Conservation (phyloP, 75 land plant species). For the Isoetes taiwanensis region DNA sequence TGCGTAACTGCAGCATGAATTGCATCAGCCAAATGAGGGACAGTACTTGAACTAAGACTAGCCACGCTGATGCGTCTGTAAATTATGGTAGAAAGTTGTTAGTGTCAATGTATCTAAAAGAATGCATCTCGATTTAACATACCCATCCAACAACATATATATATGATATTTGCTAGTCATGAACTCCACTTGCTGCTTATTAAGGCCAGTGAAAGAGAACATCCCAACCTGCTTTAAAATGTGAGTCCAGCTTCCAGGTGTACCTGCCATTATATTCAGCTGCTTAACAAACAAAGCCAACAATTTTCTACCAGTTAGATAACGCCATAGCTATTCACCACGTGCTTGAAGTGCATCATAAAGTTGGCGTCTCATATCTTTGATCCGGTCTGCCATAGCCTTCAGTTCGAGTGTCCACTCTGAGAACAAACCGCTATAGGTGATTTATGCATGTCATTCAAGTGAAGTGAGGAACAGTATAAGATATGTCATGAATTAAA, state of each 20-base stretch:
- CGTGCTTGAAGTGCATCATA: conserved; percentile 68
- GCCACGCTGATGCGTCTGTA: too few relatives aligned
- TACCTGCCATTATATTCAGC: too few relatives aligned
- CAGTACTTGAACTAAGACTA: too few relatives aligned
- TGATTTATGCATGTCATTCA: too few relatives aligned
- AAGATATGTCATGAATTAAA: too few relatives aligned
- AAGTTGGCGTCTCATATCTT: conserved; percentile 76
- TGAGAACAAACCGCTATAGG: conserved; percentile 6
- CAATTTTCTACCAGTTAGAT: neutral
- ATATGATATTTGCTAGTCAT: conserved; percentile 85
- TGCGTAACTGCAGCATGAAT: too few relatives aligned
- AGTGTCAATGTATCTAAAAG: too few relatives aligned
- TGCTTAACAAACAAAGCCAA: neutral
- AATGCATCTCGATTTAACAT: too few relatives aligned
- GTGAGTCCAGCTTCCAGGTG: conserved; percentile 97
- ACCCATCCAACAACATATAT: conserved; percentile 96
- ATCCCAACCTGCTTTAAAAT: conserved; percentile 93
- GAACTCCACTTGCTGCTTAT: conserved; percentile 68
- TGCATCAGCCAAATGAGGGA: too few relatives aligned
- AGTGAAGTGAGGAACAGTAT: too few relatives aligned
- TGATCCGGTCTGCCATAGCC: conserved; percentile 92
- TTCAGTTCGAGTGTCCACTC: conserved; percentile 94
- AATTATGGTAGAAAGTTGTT: too few relatives aligned
- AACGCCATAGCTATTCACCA: conserved; percentile 23
- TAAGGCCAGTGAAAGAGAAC: conserved; percentile 92